Conservation (phyloP, 2,329 filamentous ascomycete species). For the Claviceps cyperi region DNA sequence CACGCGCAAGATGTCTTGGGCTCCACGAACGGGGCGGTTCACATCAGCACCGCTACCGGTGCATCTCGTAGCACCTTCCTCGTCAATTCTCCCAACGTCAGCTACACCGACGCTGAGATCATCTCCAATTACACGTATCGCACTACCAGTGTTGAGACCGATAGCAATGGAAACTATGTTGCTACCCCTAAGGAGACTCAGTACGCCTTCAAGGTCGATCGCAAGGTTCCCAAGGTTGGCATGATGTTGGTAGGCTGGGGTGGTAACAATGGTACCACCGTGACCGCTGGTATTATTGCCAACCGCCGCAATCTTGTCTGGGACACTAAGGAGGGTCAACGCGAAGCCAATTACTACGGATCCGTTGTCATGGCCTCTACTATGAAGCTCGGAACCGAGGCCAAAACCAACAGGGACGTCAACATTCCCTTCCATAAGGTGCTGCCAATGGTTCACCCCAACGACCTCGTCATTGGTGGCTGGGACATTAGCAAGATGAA, state of each 20-base stretch:
- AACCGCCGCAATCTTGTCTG: constrained; percentile 77
- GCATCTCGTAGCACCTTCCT: constrained; percentile 55
- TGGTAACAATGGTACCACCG: constrained; percentile 95
- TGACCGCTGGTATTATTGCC: constrained; percentile 92
- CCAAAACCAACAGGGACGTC: constrained; percentile 71
- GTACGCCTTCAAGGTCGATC: constrained; percentile 96
- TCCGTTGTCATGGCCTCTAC: constrained; percentile 96
- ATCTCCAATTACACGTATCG: constrained; percentile 92
- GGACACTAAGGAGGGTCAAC: constrained; percentile 85
- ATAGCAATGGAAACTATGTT: constrained; percentile 60
- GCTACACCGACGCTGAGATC: constrained; percentile 79
- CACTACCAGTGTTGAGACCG: constrained; percentile 68
- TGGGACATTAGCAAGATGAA: constrained; percentile 96
- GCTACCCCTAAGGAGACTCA: constrained; percentile 76
- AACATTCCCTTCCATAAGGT: constrained; percentile 93
- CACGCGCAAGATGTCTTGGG: constrained; percentile 55
- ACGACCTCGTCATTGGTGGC: constrained; percentile 86
- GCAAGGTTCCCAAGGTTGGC: constrained; percentile 82
- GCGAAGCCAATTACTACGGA: constrained; percentile 90
- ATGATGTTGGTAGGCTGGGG: constrained; percentile 97
- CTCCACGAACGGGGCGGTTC: constrained; percentile 48
- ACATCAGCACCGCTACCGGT: constrained; percentile 30
- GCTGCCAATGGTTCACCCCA: constrained; percentile 92
- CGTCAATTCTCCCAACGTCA: constrained; percentile 84
- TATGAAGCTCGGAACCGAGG: constrained; percentile 85